Evolutionary conservation across 768 basidiomycete species (phyloP).

Genomic region (Lepiota brunneoincarnata): DNA sequence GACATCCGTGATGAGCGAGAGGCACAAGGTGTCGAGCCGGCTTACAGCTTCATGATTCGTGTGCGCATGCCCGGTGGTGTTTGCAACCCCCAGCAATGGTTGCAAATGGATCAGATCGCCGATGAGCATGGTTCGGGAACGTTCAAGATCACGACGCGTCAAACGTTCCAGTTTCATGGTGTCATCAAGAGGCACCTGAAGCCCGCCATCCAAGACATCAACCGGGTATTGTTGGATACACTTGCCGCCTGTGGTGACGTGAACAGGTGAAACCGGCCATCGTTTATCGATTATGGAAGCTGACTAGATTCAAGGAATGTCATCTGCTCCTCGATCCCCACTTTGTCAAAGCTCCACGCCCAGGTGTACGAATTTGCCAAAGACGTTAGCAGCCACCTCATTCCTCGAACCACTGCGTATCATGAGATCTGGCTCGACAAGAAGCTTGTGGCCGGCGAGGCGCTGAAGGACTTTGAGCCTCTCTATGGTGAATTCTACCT

Average conservation of each 20-base stretch:
- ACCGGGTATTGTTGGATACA: slow-evolving; percentile 86
- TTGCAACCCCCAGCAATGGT: slow-evolving; percentile 89
- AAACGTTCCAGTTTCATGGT: slow-evolving; percentile 99
- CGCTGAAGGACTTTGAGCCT: slow-evolving; percentile 92
- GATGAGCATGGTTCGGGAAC: slow-evolving; percentile 93
- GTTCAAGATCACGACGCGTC: slow-evolving; percentile 95
- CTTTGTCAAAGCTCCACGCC: slow-evolving; percentile 80
- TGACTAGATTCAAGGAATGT: slow-evolving; percentile 63
- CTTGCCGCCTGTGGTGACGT: slow-evolving; percentile 99
- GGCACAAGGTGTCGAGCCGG: slow-evolving; percentile 89
- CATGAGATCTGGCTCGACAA: slow-evolving; percentile 99
- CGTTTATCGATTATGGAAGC: background rate
- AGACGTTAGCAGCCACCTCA: slow-evolving; percentile 77
- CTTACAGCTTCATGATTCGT: slow-evolving; percentile 98
- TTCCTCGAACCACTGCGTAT: slow-evolving; percentile 91
- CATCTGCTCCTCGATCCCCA: slow-evolving; percentile 87
- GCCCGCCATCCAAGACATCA: slow-evolving; percentile 95
- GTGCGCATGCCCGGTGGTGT: slow-evolving; percentile 96
- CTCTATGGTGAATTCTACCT: slow-evolving; percentile 98
- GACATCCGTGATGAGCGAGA: slow-evolving; percentile 97
- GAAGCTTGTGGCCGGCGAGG: slow-evolving; percentile 92
- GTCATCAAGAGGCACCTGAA: slow-evolving; percentile 97
- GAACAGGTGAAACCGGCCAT: slow-evolving; percentile 59
- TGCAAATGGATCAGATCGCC: slow-evolving; percentile 92
- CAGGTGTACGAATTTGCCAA: slow-evolving; percentile 85